Evolutionary conservation across 495 filamentous ascomycete species (phyloP), one percentile per base, ranked within the genome.

Genomic region (Daldinia bambusicola): DNA sequence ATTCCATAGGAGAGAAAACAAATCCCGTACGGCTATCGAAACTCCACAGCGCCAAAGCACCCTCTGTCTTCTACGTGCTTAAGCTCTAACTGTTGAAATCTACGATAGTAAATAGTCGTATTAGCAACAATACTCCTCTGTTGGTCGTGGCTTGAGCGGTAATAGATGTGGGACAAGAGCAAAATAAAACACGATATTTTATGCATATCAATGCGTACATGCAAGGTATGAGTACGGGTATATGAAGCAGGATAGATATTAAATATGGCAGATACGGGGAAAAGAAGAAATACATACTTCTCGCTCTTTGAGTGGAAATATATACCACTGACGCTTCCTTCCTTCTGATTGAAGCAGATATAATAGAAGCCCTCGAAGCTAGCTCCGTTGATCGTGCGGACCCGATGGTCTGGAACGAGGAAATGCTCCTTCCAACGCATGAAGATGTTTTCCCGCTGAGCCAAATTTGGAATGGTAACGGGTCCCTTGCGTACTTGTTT

Each of bases 381-480:
- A 0, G 96, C 96, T 4, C 96, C 96, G 31, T 88, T 90, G 66
- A 99, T 95, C 16, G 92, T 93, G 64, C 89, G 84, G 20, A 98
- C 93, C 2, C 93, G 87, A 79, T 99, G 96, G 74, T 98, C 93
- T 9, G 96, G 96, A 3, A 99, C 96, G 7, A 99, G 85, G 76
- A 99, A 99, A 72, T 96, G 92, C 79, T 99, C 96, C 78, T 99
- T 99, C 96, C 96, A 99, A 55, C 96, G 89, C 96, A 99, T 99
- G 78, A 98, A 99, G 18, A 99, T 90, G 77, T 98, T 90, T 72
- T 98, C 94, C 61, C 89, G 85, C 77, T 97, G 91, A 20, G 87
- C 89, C 70, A 93, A 88, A 75, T 95, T 90, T n/a, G 87, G 86
- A 59, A 87, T 84, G 22, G 76, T 52, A 32, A 82, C 76, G 55